Evolutionary conservation across 2,329 filamentous ascomycete species (phyloP), one percentile per base, ranked within the genome.

Genomic region (Hymenoscyphus occultus): DNA sequence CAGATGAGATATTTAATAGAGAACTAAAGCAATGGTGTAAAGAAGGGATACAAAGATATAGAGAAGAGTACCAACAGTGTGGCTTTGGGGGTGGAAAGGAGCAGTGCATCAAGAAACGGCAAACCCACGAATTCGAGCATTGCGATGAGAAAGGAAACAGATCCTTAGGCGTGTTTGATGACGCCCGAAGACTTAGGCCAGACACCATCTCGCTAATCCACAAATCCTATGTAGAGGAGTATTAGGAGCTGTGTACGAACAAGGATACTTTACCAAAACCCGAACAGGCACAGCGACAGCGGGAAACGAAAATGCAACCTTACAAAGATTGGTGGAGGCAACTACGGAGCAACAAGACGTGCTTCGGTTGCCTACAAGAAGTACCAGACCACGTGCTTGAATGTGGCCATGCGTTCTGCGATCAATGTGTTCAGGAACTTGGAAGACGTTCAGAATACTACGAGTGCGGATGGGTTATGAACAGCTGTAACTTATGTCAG

Each of bases 81-180:
- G 62, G 54, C 14, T 64, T 60, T 39, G 12, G 9, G 13, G 14
- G 42, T 22, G 16, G 45, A n/a, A 39, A 5, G 13, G 60, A 45
- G 2, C 19, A 19, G 14, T 64, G 62, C 5, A 64, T 64, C 45
- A 60, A 64, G 3, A 64, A 45, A 42, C 42, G 62, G n/a, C n/a
- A 32, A 22, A 56, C 62, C 28, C 62, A 64, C 35, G 35, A 64
- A 10, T 60, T 60, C 57, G 62, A 64, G 45, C 62, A 64, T 39
- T 64, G 62, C 35, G 57, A 64, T 22, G 57, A 60, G 45, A 56
- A 56, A 28, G 62, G 62, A n/a, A 28, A 56, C 32, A 64, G 62
- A 64, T n/a, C n/a, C 5, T 57, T 32, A 16, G 62, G 62, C 3
- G n/a, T 19, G 12, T 64, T 64, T 39, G 40, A 39, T 13, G 62